phyloP scores from a whole-genome alignment of 169 alveolate species.

The Blepharisma undulans region DNA sequence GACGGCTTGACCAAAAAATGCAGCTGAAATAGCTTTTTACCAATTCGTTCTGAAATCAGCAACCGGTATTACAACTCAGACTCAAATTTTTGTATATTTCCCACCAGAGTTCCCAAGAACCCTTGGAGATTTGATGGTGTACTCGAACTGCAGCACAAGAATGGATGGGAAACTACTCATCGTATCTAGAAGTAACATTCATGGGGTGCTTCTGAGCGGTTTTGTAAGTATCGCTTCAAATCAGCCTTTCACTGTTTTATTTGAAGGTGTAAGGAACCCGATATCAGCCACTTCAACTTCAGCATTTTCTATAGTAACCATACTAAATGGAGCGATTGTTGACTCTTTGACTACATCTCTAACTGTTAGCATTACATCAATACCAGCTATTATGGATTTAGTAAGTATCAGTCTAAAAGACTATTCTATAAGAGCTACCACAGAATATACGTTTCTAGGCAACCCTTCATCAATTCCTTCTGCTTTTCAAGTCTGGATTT shows the following conservation, averaged over 20 bases:
- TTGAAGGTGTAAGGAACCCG: not conserved
- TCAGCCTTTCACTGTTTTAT: not conserved
- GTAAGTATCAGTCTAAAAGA: not conserved
- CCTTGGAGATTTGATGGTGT: not conserved
- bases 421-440: not conserved
- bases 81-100: not conserved
- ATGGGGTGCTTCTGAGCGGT: not conserved
- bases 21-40: conserved; percentile 15
- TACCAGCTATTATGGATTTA: not conserved
- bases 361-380: not conserved
- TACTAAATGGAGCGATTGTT: not conserved
- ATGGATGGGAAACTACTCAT: not conserved
- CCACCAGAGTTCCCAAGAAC: conserved; percentile 25
- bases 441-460: not conserved
- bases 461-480: not conserved
- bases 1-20: conserved; percentile 6
- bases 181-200: not conserved
- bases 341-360: not conserved
- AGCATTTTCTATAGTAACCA: not conserved
- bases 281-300: not conserved
- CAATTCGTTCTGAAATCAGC: not conserved
- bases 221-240: not conserved
- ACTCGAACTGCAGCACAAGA: not conserved
- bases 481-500: not conserved
- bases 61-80: not conserved